A percentile compares a stretch with the other conserved stretches of the same genome.
Evolutionary conservation across 2,329 filamentous ascomycete species (phyloP).

Genomic region (Diaporthe destruens): DNA sequence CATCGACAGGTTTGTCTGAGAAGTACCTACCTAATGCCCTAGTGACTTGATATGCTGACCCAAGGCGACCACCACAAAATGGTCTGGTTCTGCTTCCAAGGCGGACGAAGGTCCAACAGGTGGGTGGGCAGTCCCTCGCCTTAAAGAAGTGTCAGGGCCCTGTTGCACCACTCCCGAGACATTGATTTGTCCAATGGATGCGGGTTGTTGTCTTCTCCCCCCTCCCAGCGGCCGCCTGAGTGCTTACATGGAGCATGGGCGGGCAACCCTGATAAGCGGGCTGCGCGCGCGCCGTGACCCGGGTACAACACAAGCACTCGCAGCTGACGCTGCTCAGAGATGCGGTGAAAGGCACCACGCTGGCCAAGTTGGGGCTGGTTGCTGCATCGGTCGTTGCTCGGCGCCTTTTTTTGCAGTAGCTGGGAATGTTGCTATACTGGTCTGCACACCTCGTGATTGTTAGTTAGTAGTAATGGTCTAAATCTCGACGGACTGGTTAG

Average conservation of each 20-base stretch:
- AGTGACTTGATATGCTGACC: too few species aligned
- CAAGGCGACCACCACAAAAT: background rate
- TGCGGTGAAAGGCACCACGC: conserved; percentile 6
- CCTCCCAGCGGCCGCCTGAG: background rate
- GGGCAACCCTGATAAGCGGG: background rate
- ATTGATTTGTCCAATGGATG: background rate
- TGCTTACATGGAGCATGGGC: background rate
- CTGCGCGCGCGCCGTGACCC: conserved; percentile 2
- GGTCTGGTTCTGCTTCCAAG: too few species aligned
- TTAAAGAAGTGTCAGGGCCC: background rate
- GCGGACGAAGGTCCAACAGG: conserved; percentile 1
- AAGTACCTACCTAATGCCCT: too few species aligned
- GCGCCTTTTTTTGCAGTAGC: too few species aligned
- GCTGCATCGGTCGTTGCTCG: background rate
- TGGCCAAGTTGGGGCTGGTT: background rate
- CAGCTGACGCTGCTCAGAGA: background rate
- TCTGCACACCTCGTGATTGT: background rate
- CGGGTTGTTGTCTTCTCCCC: background rate
- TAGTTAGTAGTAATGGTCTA: background rate
- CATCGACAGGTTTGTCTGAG: too few species aligned
- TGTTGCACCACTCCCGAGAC: background rate
- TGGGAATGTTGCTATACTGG: background rate
- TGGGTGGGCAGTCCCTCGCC: background rate
- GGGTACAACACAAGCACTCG: background rate
- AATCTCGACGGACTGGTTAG: background rate